These are phyloP conservation scores for Talaromyces borbonicus DNA, from an alignment of 495 filamentous ascomycete genomes.

Conservation along the genomic window DNA sequence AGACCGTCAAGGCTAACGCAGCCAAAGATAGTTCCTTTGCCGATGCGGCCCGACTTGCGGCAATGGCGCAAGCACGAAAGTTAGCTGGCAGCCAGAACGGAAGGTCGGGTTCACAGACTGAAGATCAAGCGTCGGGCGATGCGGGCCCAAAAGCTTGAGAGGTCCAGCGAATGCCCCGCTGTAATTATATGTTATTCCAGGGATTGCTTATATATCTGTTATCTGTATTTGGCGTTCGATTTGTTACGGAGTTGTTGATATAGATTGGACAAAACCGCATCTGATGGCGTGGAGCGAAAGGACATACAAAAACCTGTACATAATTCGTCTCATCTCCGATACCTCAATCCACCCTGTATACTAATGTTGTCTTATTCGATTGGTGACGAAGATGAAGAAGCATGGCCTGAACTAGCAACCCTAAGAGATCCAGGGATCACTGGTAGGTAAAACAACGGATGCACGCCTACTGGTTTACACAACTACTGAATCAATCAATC, in stretches of 20 bases:
- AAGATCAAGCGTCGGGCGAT: not conserved
- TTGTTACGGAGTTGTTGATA: not conserved
- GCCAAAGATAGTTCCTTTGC: slow-evolving; percentile 2
- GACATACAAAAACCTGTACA: not conserved
- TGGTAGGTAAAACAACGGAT: too few species aligned
- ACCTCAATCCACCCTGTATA: too few species aligned
- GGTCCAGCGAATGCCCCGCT: not conserved
- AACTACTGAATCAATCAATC: too few species aligned
- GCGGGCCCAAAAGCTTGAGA: not conserved
- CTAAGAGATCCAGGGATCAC: too few species aligned
- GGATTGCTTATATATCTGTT: too few species aligned
- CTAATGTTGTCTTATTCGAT: not conserved
- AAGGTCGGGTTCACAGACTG: not conserved
- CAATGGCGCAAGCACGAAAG: not conserved
- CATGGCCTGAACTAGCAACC: too few species aligned
- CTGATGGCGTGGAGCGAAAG: slow-evolving; percentile 4
- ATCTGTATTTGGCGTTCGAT: not conserved
- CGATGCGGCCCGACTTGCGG: slow-evolving; percentile 3
- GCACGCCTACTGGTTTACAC: not conserved
- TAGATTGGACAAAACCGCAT: slow-evolving; percentile 3
- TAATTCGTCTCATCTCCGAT: slow-evolving; percentile 1
- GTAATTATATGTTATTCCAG: too few species aligned
- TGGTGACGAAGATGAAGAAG: not conserved
- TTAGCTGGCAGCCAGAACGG: not conserved
- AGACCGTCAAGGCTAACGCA: slow-evolving; percentile 22